A percentile compares a stretch with the other conserved stretches of the same genome.
Conservation (phyloP, 2,329 filamentous ascomycete genomes). For the Xylaria sp. region DNA sequence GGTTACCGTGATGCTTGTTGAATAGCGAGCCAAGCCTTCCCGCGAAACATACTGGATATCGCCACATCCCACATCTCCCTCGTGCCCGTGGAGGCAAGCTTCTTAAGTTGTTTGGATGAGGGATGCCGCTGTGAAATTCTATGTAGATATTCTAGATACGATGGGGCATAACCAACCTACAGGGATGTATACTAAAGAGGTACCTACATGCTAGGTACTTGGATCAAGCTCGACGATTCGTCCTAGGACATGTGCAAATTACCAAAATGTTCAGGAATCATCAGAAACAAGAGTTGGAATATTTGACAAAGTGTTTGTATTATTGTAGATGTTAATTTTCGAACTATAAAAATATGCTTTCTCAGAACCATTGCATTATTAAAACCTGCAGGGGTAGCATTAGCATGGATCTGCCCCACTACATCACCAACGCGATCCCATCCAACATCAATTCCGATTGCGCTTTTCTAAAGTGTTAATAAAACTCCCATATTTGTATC, state of each 20-base stretch:
- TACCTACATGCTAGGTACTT: too few species aligned
- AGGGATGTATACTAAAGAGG: too few species aligned
- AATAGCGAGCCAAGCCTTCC: slow-evolving; percentile 17
- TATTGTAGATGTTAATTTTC: not conserved
- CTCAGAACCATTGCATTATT: too few species aligned
- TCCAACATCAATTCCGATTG: not conserved
- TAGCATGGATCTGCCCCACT: not conserved
- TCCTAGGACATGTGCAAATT: too few species aligned
- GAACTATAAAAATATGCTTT: not conserved
- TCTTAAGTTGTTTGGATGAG: not conserved
- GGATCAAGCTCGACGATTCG: too few species aligned
- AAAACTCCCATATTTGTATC: not conserved
- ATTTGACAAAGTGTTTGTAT: too few species aligned
- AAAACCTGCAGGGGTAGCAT: not conserved
- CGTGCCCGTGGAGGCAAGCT: slow-evolving; percentile 9
- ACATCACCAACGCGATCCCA: not conserved
- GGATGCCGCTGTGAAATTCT: not conserved
- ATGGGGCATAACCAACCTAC: not conserved
- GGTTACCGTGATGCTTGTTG: slow-evolving; percentile 9
- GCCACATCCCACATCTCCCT: slow-evolving; percentile 37
- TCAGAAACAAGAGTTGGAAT: too few species aligned
- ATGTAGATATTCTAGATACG: too few species aligned
- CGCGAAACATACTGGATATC: slow-evolving; percentile 19
- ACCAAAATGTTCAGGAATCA: too few species aligned
- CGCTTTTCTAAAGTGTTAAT: not conserved